phyloP scores from a whole-genome alignment of 495 filamentous ascomycete species.

The Penicillium coprophilum region DNA sequence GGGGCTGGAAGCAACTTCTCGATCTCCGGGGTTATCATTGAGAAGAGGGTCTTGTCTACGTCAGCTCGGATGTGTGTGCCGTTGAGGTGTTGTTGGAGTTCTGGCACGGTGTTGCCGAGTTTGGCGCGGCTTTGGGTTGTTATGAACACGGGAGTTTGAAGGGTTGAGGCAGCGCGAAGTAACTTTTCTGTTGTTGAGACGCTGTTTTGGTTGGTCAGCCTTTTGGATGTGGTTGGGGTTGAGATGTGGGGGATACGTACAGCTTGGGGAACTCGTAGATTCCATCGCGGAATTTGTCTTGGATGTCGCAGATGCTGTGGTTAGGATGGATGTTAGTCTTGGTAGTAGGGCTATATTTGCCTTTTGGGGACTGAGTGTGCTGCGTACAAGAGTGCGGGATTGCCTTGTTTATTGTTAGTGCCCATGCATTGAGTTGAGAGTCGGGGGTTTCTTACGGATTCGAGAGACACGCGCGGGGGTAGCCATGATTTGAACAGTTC shows the following conservation, averaged over 20 bases:
- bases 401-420: slow-evolving; percentile 47
- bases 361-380: slow-evolving; percentile 1
- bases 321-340: slow-evolving; percentile 10
- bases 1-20: slow-evolving; percentile 32
- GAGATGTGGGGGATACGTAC: slow-evolving; percentile 39
- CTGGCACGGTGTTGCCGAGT: slow-evolving; percentile 75
- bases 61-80: slow-evolving; percentile 49
- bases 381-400: slow-evolving; percentile 67
- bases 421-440: background rate
- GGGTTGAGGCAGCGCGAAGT: slow-evolving; percentile 51
- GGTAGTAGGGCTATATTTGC: background rate
- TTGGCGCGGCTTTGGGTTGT: slow-evolving; percentile 79
- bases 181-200: slow-evolving; percentile 44
- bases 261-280: slow-evolving; percentile 83
- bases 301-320: slow-evolving; percentile 86
- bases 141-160: slow-evolving; percentile 74
- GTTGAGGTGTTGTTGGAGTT: slow-evolving; percentile 52
- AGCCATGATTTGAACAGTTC: slow-evolving; percentile 31
- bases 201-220: slow-evolving; percentile 14
- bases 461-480: slow-evolving; percentile 30
- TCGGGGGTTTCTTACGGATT: slow-evolving; percentile 30
- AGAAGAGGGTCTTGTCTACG: slow-evolving; percentile 86
- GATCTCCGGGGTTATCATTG: slow-evolving; percentile 66
- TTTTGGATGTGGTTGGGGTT: background rate
- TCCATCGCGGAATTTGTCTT: slow-evolving; percentile 83